Base-by-base conservation (phyloP, 768 basidiomycete species). In the Tricholoma sp. region DNA sequence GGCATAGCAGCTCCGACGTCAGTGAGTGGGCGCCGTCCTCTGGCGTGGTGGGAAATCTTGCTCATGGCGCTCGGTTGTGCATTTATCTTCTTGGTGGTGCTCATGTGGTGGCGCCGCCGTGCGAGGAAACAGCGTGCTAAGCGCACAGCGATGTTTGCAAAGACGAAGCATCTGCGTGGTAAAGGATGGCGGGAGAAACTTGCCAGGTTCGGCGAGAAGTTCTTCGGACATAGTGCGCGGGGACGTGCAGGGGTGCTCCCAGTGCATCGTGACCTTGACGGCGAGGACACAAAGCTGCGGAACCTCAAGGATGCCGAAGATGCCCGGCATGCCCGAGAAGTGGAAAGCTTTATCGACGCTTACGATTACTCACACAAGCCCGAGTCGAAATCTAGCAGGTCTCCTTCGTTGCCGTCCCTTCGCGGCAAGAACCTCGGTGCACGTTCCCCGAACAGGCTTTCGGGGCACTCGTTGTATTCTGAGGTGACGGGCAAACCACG, bases 11-110 rank as follows among this genome's bases (percentile, higher is more conserved):
- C 78, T n/a, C 86, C 88, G 0, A 79, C 77, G 2, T 57, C 62
- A 5, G 64, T 69, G 34, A 50, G 43, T 27, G 39, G 27, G 18
- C 68, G 65, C 19, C 75, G 73, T 24, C 63, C 75, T 21, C 73
- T 91, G 8, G 72, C 74, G 58, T 92, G 91, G 90, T 92, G 90
- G 89, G 78, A 93, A 72, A 91, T 92, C 62, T 74, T 92, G 56
- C 80, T 92, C 55, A 92, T 92, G 88, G 76, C 85, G 0, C 80
- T 91, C 35, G 89, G 91, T 9, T 88, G 86, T 66, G 85, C 85
- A 14, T 88, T 92, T 71, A 85, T 92, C 70, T 84, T 90, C 67
- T 56, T 91, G 41, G 68, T 81, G 47, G 69, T 90, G 59, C 66
- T 92, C 58, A 78, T 83, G 74, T 79, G 77, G 61, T 91, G 85